Evolutionary conservation across 352 stramenopile species (phyloP), one percentile per base, ranked within the genome.

Genomic region (Globisporangium viniferum): DNA sequence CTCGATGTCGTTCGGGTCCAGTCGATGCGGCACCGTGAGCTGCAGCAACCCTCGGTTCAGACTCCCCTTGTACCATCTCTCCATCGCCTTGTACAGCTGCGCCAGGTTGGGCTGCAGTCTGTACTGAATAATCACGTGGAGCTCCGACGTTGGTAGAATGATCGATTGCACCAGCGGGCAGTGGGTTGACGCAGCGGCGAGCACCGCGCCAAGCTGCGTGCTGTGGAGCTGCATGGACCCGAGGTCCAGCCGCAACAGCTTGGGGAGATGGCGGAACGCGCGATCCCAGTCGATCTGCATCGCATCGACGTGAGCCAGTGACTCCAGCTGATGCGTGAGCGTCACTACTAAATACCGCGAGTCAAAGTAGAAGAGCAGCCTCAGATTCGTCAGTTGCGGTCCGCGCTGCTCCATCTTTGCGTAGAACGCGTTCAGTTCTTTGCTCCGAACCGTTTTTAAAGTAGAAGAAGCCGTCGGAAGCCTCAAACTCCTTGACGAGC

Each of bases 1-100:
- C 9, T 67, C 35, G 2, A 0, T 6, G 2, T 54, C 29, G 10
- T 22, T 33, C 14, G 70, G 67, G 14, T 62, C 61, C 27, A 73
- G 61, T 24, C 60, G 24, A 39, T 59, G 53, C n/a, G 53, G 66
- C 5, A 76, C 24, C 7, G 62, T 67, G 56, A 76, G 70, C 63
- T 76, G 70, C 3, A 51, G 48, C 3, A 76, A 54, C 0, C 70
- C 70, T 36, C 62, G 48, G 53, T 49, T 44, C 24, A 39, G 29
- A n/a, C 29, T 44, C 7, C 46, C 49, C 12, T 58, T 36, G 33
- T 44, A 60, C 66, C 70, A 75, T 12, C n/a, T 24, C 27, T 53
- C 15, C 7, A 73, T 49, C 15, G 66, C 55, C 15, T 29, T 24
- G 56, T 73, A 70, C 7, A 75, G 35, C 5, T 35, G 24, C 2